Conservation (phyloP, 306 rosid genomes). For the Chamaecrista fasciculata region DNA sequence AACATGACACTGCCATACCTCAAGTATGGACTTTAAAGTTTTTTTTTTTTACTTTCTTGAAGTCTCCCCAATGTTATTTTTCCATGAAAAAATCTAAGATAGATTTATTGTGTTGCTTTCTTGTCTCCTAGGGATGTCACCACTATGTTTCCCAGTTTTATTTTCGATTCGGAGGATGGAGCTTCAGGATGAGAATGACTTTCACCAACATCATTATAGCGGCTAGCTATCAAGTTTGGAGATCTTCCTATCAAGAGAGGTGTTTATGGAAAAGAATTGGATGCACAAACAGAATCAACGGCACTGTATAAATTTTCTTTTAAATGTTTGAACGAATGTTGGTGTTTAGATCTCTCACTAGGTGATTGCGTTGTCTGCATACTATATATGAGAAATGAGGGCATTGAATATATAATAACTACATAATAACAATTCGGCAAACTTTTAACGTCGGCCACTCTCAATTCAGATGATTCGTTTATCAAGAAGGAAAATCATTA, state of each 20-base stretch:
- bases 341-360: neutral
- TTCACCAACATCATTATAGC: neutral
- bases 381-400: too few relatives aligned
- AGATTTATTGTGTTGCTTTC: neutral
- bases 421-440: too few relatives aligned
- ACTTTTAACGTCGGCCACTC: too few relatives aligned
- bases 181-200: constrained; percentile 27
- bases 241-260: neutral
- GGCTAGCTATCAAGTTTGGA: neutral
- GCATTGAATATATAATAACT: too few relatives aligned
- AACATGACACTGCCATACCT: constrained; percentile 91
- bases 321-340: neutral
- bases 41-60: neutral
- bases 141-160: constrained; percentile 54
- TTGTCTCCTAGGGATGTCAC: constrained; percentile 55
- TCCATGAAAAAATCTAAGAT: neutral
- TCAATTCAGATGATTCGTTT: too few relatives aligned
- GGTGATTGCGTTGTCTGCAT: neutral
- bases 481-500: neutral
- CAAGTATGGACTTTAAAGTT: constrained; percentile 46
- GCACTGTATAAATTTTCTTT: neutral
- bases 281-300: neutral
- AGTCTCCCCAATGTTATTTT: neutral
- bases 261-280: neutral
- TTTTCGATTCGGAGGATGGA: constrained; percentile 47